phyloP scores from a whole-genome alignment of 352 stramenopile genomes.

The Stramenopiles sp. region DNA sequence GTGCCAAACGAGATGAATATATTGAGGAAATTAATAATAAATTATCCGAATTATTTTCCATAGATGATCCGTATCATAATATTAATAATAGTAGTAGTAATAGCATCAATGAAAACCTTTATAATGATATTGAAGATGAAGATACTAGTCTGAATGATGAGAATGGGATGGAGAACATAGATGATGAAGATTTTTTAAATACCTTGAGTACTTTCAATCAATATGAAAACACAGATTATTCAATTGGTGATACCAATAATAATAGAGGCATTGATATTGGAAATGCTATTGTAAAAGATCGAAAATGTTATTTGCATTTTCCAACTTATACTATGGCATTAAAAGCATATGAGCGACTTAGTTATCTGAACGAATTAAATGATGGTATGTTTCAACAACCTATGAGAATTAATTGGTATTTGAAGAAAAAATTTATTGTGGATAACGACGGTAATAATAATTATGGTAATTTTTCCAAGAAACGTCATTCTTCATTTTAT shows the following conservation, averaged over 20 bases:
- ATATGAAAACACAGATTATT: too few species aligned
- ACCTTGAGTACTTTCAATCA: too few species aligned
- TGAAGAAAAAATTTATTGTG: too few species aligned
- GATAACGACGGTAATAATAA: too few species aligned
- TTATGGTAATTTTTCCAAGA: too few species aligned
- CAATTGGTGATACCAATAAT: too few species aligned
- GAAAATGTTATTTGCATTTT: background rate
- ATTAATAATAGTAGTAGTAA: too few species aligned
- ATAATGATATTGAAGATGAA: background rate
- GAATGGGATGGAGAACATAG: too few species aligned
- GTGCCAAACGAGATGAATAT: background rate
- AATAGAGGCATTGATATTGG: background rate
- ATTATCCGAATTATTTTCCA: background rate
- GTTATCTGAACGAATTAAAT: background rate
- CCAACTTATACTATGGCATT: background rate
- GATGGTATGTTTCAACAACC: background rate
- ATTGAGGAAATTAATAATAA: background rate
- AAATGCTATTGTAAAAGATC: background rate
- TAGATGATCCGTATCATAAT: too few species aligned
- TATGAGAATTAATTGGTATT: background rate
- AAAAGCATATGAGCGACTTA: background rate
- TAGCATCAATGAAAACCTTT: background rate
- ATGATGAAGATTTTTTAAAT: too few species aligned
- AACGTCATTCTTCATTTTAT: too few species aligned
- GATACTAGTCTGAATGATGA: too few species aligned